These are phyloP conservation scores for Phytophthora meadii DNA, from an alignment of 352 stramenopile genomes.

Conservation along the genomic window DNA sequence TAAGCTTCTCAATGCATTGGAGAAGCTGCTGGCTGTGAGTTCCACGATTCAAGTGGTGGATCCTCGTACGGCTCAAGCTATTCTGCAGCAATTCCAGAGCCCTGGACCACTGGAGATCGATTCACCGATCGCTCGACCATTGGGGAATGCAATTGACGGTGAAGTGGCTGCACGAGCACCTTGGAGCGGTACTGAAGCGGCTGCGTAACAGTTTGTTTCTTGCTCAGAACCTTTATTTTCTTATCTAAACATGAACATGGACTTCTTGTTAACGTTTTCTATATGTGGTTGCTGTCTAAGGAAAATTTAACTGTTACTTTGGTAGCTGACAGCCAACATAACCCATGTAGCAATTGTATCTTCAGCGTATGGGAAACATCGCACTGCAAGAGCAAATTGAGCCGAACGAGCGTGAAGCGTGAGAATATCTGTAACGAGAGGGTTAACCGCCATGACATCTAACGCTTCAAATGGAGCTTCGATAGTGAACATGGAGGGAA, in stretches of 20 bases:
- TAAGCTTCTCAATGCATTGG: constrained; percentile 84
- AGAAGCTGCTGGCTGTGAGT: constrained; percentile 81
- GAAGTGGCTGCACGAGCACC: constrained; percentile 58
- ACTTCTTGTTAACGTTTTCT: neutral
- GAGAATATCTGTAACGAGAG: constrained; percentile 69
- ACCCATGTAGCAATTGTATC: constrained; percentile 73
- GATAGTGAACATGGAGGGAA: constrained; percentile 68
- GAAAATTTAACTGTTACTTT: constrained; percentile 33
- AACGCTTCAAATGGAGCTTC: constrained; percentile 47
- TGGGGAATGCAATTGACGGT: constrained; percentile 3
- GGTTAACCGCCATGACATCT: constrained; percentile 47
- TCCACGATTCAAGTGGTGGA: constrained; percentile 75
- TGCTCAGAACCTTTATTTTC: neutral
- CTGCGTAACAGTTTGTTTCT: constrained; percentile 5
- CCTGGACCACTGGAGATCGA: constrained; percentile 30
- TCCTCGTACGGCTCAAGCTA: constrained; percentile 44
- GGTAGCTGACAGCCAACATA: constrained; percentile 85
- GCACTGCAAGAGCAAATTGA: constrained; percentile 77
- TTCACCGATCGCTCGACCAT: constrained; percentile 28
- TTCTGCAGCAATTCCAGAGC: constrained; percentile 42
- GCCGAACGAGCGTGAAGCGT: constrained; percentile 58
- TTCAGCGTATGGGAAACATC: constrained; percentile 84
- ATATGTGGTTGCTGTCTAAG: neutral
- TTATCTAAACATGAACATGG: constrained; percentile 18
- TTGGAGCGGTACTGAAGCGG: constrained; percentile 43